Conservation (phyloP, 2,329 filamentous ascomycete species). For the Colletotrichum sp. region DNA sequence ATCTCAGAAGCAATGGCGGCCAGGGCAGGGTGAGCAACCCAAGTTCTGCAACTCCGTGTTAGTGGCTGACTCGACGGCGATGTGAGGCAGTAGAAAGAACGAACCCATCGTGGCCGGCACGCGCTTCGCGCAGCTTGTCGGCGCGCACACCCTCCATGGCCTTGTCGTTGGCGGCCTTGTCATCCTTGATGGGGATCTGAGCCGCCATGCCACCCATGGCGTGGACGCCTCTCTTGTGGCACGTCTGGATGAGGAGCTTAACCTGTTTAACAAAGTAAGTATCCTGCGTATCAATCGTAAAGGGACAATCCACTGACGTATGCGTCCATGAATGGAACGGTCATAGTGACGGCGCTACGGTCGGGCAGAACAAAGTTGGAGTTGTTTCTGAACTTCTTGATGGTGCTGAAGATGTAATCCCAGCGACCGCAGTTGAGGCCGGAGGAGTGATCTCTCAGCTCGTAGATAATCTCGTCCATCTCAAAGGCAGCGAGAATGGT, state of each 20-base stretch:
- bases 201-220: constrained; percentile 99
- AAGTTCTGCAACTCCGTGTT: constrained; percentile 62
- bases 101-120: constrained; percentile 85
- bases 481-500: constrained; percentile 97
- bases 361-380: constrained; percentile 92
- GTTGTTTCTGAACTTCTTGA: constrained; percentile 99
- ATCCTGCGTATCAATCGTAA: background rate
- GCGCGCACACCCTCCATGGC: constrained; percentile 93
- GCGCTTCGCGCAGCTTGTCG: constrained; percentile 95
- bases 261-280: constrained; percentile 43
- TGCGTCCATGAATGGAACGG: constrained; percentile 95
- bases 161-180: constrained; percentile 86
- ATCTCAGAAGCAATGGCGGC: constrained; percentile 87
- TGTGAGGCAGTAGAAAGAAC: background rate
- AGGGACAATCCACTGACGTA: constrained; percentile 58
- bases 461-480: constrained; percentile 99
- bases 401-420: constrained; percentile 99
- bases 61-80: background rate
- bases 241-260: constrained; percentile 96
- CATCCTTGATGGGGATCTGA: constrained; percentile 98
- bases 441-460: constrained; percentile 93
- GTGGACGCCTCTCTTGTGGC: constrained; percentile 95
- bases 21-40: constrained; percentile 96
- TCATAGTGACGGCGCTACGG: constrained; percentile 93
- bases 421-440: constrained; percentile 98